phyloP scores from a whole-genome alignment of 2,329 filamentous ascomycete species.

The Cucurbitaria berberidis region DNA sequence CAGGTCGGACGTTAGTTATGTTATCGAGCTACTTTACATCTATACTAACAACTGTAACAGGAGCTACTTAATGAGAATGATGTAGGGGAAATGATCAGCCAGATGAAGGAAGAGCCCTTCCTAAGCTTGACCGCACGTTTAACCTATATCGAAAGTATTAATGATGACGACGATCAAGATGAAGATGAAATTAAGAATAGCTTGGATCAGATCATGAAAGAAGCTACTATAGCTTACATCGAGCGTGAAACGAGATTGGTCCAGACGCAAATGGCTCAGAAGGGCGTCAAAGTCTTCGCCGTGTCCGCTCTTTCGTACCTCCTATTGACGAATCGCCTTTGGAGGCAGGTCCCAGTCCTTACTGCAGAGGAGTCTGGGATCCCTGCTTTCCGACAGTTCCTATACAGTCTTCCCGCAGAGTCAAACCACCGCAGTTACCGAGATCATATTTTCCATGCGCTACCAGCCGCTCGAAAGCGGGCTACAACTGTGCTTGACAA shows the following conservation, averaged over 20 bases:
- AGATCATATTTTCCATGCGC: slow-evolving; percentile 8
- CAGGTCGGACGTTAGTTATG: slow-evolving; percentile 15
- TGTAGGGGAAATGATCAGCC: not conserved
- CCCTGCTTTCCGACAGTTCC: slow-evolving; percentile 4
- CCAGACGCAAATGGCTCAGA: slow-evolving; percentile 1
- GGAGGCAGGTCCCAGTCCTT: not conserved
- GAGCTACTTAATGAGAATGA: slow-evolving; percentile 1
- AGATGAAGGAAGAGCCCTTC: slow-evolving; percentile 8
- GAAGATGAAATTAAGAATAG: not conserved
- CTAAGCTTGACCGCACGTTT: not conserved
- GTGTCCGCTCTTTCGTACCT: slow-evolving; percentile 5
- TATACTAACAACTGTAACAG: not conserved
- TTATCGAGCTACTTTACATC: not conserved
- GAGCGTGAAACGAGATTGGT: slow-evolving; percentile 4
- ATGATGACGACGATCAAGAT: not conserved
- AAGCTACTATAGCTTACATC: slow-evolving; percentile 5
- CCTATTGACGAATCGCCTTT: not conserved
- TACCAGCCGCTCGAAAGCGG: slow-evolving; percentile 1
- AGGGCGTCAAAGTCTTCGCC: slow-evolving; percentile 5
- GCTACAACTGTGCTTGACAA: slow-evolving; percentile 5
- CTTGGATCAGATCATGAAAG: not conserved
- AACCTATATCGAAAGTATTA: not conserved
- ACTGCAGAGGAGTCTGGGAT: slow-evolving; percentile 4
- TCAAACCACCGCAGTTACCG: slow-evolving; percentile 8
- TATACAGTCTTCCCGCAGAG: slow-evolving; percentile 6